A percentile compares a stretch with the other conserved stretches of the same genome.
These are phyloP conservation scores for Ammopiptanthus mongolicus DNA, from an alignment of 306 rosid genomes.

Conservation along the genomic window DNA sequence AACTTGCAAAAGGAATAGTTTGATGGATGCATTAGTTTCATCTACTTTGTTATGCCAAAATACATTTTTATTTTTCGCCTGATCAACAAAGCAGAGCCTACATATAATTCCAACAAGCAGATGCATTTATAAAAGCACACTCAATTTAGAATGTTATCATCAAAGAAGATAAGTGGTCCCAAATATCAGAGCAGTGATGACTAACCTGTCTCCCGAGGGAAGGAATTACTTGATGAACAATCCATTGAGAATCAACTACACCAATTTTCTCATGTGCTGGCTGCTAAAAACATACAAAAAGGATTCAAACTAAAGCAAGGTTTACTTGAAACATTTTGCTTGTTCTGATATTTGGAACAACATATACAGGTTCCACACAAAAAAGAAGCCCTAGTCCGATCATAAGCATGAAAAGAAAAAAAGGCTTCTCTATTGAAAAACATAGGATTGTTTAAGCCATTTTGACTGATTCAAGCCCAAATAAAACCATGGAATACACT, in stretches of 20 bases:
- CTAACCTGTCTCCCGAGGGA: conserved; percentile 89
- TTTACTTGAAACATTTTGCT: neutral
- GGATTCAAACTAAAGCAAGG: conserved; percentile 11
- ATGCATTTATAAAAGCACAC: neutral
- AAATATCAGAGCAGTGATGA: conserved; percentile 5
- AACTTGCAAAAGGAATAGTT: neutral
- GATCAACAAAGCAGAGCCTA: neutral
- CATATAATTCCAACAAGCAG: conserved; percentile 6
- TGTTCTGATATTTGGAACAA: conserved; percentile 1
- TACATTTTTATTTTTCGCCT: neutral
- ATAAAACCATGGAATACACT: conserved; percentile 4
- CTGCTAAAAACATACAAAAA: conserved; percentile 37
- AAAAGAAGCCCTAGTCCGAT: neutral
- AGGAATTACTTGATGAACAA: conserved; percentile 93
- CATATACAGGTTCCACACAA: neutral
- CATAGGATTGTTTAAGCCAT: conserved; percentile 4
- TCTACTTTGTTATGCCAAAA: neutral
- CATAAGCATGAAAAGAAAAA: neutral
- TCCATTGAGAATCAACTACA: conserved; percentile 97
- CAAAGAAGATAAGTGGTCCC: neutral
- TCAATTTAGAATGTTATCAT: neutral
- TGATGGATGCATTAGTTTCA: neutral
- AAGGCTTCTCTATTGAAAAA: neutral
- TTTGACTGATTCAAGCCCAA: neutral
- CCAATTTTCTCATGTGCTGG: conserved; percentile 98